Evolutionary conservation across 139 green algal genomes (phyloP).

Genomic region (Deuterostichococcus epilithicus): DNA sequence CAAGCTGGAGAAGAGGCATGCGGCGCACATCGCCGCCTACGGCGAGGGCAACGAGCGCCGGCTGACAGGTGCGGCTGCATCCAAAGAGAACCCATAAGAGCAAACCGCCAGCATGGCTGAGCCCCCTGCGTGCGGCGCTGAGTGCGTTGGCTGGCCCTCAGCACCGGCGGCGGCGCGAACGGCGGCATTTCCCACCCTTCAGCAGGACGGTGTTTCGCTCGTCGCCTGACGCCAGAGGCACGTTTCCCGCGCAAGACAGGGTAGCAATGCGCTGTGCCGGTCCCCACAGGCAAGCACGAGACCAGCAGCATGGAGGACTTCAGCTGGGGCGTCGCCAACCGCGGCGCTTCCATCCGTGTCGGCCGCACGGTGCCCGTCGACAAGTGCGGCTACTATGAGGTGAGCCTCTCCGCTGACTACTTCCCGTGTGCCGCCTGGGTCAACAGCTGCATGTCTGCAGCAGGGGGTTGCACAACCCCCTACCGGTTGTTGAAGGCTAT

Average conservation of each 20-base stretch:
- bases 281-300: constrained; percentile 69
- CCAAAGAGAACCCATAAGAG: too few relatives aligned
- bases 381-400: constrained; percentile 95
- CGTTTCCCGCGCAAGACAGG: too few relatives aligned
- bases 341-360: constrained; percentile 91
- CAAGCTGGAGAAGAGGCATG: constrained; percentile 88
- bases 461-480: not conserved
- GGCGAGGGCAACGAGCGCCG: constrained; percentile 96
- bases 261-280: too few relatives aligned
- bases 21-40: constrained; percentile 73
- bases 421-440: not conserved
- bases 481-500: too few relatives aligned
- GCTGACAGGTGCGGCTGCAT: constrained; percentile 68
- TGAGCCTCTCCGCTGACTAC: not conserved
- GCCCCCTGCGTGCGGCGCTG: too few relatives aligned
- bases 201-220: too few relatives aligned
- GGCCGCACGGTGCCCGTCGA: constrained; percentile 81
- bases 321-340: constrained; percentile 95
- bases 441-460: not conserved
- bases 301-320: constrained; percentile 95
- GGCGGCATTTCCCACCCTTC: too few relatives aligned
- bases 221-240: too few relatives aligned
- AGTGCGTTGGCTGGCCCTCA: too few relatives aligned
- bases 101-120: too few relatives aligned
- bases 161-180: too few relatives aligned